These are phyloP conservation scores for Cutaneotrichosporon cyanovorans DNA, from an alignment of 1,284 basidiomycete genomes.

Conservation along the genomic window DNA sequence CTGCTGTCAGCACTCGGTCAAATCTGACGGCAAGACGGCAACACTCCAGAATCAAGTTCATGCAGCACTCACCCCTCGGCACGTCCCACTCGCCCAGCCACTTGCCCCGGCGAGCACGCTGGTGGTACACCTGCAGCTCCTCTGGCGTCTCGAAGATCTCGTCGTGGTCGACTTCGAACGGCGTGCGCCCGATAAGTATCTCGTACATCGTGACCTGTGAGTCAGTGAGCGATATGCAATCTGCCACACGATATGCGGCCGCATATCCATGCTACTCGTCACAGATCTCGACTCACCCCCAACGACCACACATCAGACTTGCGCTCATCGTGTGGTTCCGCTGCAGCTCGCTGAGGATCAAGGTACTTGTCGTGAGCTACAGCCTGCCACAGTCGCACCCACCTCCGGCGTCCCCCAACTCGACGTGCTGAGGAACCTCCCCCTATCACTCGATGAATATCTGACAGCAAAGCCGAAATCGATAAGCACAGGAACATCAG, in stretches of 20 bases:
- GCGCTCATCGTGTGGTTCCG: constrained; percentile 79
- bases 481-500: constrained; percentile 70
- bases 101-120: constrained; percentile 65
- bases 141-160: constrained; percentile 72
- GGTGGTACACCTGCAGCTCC: constrained; percentile 74
- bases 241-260: too few species aligned
- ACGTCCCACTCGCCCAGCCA: constrained; percentile 75
- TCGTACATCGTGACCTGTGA: constrained; percentile 82
- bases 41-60: background rate
- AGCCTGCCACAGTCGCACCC: background rate
- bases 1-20: constrained; percentile 3
- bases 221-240: too few species aligned
- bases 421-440: constrained; percentile 71
- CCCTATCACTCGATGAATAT: constrained; percentile 24
- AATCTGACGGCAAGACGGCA: too few species aligned
- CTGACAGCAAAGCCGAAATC: constrained; percentile 87
- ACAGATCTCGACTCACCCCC: constrained; percentile 51
- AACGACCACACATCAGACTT: constrained; percentile 89
- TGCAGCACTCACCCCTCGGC: constrained; percentile 49
- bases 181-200: constrained; percentile 78
- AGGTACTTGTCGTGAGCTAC: constrained; percentile 56
- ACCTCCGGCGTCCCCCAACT: constrained; percentile 81
- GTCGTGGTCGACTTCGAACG: constrained; percentile 74
- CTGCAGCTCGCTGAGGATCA: constrained; percentile 76
- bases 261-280: too few species aligned